A percentile compares a stretch with the other conserved stretches of the same genome.
Conservation (phyloP, 2,329 filamentous ascomycete species). For the Nemania serpens region DNA sequence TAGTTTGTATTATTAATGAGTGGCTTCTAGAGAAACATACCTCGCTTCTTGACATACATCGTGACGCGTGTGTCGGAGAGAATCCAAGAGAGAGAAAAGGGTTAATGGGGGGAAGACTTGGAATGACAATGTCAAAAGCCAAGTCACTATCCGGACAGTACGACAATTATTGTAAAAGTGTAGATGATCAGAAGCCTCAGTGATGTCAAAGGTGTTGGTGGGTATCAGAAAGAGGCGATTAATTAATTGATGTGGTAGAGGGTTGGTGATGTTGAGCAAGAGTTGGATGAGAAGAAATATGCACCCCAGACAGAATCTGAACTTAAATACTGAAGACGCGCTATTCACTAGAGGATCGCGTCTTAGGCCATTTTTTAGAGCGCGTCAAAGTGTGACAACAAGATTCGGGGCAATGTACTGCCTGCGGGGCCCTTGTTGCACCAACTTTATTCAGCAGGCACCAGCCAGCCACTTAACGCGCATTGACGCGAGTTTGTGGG, state of each 20-base stretch:
- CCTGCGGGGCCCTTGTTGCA: neutral
- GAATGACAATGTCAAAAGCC: slow-evolving; percentile 5
- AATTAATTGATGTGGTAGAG: neutral
- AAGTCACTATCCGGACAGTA: neutral
- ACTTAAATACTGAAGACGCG: slow-evolving; percentile 32
- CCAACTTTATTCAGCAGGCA: too few relatives aligned
- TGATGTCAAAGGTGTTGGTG: slow-evolving; percentile 2
- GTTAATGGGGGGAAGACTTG: neutral
- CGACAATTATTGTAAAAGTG: neutral
- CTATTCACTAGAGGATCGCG: slow-evolving; percentile 25
- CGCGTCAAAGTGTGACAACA: slow-evolving; percentile 24
- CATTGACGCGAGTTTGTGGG: too few relatives aligned
- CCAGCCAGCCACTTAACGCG: too few relatives aligned
- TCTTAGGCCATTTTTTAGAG: slow-evolving; percentile 18
- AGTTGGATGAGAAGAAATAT: slow-evolving; percentile 18
- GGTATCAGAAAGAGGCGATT: slow-evolving; percentile 24
- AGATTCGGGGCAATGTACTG: slow-evolving; percentile 18
- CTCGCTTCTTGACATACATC: slow-evolving; percentile 69
- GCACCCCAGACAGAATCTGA: slow-evolving; percentile 2
- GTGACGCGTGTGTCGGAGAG: slow-evolving; percentile 39
- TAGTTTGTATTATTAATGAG: neutral
- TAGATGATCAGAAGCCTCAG: slow-evolving; percentile 9
- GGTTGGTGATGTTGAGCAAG: slow-evolving; percentile 24
- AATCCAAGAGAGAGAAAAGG: slow-evolving; percentile 26
- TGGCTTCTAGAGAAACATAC: slow-evolving; percentile 48